These are phyloP conservation scores for Ceratocystis papillata DNA, from an alignment of 2,329 filamentous ascomycete genomes.

Conservation along the genomic window DNA sequence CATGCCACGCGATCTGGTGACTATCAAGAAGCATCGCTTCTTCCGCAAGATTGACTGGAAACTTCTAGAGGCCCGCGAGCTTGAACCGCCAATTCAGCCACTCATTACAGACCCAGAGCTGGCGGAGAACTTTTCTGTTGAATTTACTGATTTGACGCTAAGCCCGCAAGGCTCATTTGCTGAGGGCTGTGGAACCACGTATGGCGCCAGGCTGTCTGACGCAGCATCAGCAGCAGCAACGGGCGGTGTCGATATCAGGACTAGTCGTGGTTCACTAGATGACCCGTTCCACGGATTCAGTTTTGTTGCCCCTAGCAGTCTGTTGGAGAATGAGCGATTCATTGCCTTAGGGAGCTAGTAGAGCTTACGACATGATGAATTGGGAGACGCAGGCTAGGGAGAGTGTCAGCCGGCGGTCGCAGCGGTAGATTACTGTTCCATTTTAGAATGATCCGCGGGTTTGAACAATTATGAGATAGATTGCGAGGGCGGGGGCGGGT, in stretches of 20 bases:
- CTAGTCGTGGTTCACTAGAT: conserved; percentile 36
- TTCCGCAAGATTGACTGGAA: conserved; percentile 96
- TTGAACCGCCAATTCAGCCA: conserved; percentile 82
- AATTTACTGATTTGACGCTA: conserved; percentile 78
- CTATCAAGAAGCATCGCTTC: conserved; percentile 86
- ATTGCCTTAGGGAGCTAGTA: conserved; percentile 25
- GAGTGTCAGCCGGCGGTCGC: too few species aligned
- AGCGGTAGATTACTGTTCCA: too few species aligned
- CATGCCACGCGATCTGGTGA: conserved; percentile 77
- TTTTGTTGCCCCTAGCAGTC: conserved; percentile 49
- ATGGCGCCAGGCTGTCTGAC: background rate
- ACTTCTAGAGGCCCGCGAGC: conserved; percentile 66
- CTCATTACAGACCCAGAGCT: conserved; percentile 91
- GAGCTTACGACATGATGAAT: background rate
- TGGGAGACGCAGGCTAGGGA: background rate
- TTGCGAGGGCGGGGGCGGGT: too few species aligned
- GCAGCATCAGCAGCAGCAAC: background rate
- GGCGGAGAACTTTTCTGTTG: conserved; percentile 89
- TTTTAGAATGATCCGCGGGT: too few species aligned
- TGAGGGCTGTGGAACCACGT: conserved; percentile 20
- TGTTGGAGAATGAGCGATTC: conserved; percentile 43
- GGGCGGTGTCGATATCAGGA: conserved; percentile 21
- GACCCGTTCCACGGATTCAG: conserved; percentile 55
- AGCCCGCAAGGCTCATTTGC: conserved; percentile 44
- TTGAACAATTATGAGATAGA: too few species aligned